phyloP scores from a whole-genome alignment of 129 eudicot genomes.

The Tagetes patula region DNA sequence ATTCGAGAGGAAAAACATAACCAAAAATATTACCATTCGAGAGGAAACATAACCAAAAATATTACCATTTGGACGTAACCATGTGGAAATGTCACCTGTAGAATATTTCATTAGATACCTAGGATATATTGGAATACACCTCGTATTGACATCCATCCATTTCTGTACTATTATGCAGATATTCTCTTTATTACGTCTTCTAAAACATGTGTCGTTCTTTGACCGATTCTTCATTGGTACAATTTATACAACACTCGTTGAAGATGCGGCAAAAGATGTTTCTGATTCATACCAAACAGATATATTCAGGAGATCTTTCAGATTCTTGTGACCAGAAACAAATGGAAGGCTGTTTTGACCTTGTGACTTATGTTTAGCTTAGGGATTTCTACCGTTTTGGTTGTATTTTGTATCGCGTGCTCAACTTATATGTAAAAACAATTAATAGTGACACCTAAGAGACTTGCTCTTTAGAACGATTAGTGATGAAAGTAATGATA shows the following conservation, averaged over 20 bases:
- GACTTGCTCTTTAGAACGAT: background rate
- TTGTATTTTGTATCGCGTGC: background rate
- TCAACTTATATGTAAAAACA: background rate
- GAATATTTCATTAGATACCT: background rate
- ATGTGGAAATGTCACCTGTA: background rate
- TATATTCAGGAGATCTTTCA: background rate
- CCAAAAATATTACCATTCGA: background rate
- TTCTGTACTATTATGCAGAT: background rate
- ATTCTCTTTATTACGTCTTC: slow-evolving; percentile 4
- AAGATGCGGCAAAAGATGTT: slow-evolving; percentile 4
- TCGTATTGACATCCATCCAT: background rate
- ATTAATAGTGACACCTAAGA: background rate
- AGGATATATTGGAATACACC: background rate
- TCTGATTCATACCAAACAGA: background rate
- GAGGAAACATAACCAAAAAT: background rate
- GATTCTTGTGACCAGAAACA: background rate
- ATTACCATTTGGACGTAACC: background rate
- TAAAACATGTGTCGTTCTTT: slow-evolving; percentile 4
- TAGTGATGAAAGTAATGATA: too few relatives aligned
- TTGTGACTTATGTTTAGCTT: background rate
- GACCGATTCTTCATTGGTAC: background rate
- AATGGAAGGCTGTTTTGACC: background rate
- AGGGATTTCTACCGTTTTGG: background rate
- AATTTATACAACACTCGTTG: background rate
- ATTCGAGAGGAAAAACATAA: background rate